These are phyloP conservation scores for Prunus mongolica DNA, from an alignment of 306 rosid genomes.

Conservation along the genomic window DNA sequence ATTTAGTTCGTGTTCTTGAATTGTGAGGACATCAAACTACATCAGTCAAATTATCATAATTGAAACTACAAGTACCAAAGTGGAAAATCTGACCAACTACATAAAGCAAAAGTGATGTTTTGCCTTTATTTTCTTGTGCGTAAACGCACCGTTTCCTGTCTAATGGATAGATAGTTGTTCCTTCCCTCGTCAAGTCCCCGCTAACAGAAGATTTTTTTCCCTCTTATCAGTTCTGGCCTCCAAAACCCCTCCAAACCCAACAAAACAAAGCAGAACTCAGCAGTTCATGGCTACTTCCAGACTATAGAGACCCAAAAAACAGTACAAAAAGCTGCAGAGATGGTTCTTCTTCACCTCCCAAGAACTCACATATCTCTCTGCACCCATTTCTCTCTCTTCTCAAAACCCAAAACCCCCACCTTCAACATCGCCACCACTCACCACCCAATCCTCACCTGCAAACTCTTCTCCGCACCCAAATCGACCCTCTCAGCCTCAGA, in stretches of 20 bases:
- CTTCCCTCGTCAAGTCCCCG: neutral
- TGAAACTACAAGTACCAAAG: too few species aligned
- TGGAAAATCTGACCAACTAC: too few species aligned
- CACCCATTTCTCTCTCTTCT: conserved; percentile 19
- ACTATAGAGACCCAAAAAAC: neutral
- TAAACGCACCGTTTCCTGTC: neutral
- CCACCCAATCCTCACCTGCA: conserved; percentile 18
- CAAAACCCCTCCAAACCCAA: neutral
- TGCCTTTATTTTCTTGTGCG: neutral
- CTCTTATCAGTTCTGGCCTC: neutral
- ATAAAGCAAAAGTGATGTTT: too few species aligned
- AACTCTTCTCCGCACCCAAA: conserved; percentile 27
- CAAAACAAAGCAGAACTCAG: neutral
- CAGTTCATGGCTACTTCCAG: conserved; percentile 2
- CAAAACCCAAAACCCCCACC: conserved; percentile 17
- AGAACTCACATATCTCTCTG: conserved; percentile 28
- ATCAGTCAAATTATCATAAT: too few species aligned
- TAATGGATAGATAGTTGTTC: neutral
- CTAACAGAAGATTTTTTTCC: neutral
- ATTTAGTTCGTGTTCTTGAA: too few species aligned
- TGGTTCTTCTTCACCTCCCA: conserved; percentile 57
- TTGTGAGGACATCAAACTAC: too few species aligned
- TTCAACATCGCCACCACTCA: conserved; percentile 11
- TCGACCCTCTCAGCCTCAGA: conserved; percentile 53
- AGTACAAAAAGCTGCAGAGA: neutral